Evolutionary conservation across 345 rosid genomes (phyloP).

Genomic region (Dipteronia sinensis): DNA sequence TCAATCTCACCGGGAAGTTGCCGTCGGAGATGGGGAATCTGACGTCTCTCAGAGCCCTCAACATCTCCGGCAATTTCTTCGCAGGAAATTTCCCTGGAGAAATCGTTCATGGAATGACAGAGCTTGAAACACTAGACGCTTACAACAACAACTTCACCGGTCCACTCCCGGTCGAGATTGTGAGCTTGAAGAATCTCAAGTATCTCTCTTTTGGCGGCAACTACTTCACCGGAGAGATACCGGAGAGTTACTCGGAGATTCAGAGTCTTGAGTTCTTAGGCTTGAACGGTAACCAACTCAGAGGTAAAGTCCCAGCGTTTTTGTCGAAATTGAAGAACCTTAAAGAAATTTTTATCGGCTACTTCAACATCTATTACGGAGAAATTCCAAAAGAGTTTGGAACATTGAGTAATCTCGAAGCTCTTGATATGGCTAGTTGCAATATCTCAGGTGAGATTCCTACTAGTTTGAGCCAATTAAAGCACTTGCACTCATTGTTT

Average conservation of each 20-base stretch:
- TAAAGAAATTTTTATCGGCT: slow-evolving; percentile 54
- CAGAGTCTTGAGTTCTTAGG: slow-evolving; percentile 67
- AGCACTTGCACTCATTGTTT: slow-evolving; percentile 56
- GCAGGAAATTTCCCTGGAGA: slow-evolving; percentile 59
- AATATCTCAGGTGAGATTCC: slow-evolving; percentile 80
- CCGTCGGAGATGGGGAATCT: slow-evolving; percentile 63
- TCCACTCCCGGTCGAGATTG: slow-evolving; percentile 56
- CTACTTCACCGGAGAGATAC: slow-evolving; percentile 71
- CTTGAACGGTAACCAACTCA: slow-evolving; percentile 53
- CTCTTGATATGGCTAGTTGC: slow-evolving; percentile 69
- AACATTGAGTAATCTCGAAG: slow-evolving; percentile 43
- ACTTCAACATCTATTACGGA: slow-evolving; percentile 56
- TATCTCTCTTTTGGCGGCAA: slow-evolving; percentile 71
- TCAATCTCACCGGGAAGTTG: slow-evolving; percentile 56
- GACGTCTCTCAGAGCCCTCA: slow-evolving; percentile 53
- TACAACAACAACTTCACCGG: slow-evolving; percentile 74
- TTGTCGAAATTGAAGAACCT: slow-evolving; percentile 66
- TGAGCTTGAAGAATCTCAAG: slow-evolving; percentile 49
- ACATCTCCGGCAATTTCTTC: slow-evolving; percentile 64
- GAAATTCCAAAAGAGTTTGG: slow-evolving; percentile 82
- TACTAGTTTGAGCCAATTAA: slow-evolving; percentile 51
- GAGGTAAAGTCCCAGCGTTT: slow-evolving; percentile 57
- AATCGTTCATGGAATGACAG: slow-evolving; percentile 45
- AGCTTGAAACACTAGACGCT: slow-evolving; percentile 60
- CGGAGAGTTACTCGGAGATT: slow-evolving; percentile 64